Conservation (phyloP, 164 flowering plant species). For the Sextonia rubra region DNA sequence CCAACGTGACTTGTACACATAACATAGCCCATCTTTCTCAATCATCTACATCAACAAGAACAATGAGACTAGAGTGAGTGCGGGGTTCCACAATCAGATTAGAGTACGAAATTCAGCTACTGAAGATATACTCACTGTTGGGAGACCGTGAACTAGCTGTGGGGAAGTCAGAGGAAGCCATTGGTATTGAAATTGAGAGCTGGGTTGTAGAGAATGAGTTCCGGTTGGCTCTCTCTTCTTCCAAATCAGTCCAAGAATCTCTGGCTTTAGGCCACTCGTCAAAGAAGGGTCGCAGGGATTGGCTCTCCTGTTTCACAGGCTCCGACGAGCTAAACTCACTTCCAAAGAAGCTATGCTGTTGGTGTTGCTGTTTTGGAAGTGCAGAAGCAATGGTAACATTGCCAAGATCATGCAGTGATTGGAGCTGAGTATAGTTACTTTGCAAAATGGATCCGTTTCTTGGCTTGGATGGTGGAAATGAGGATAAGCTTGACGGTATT, state of each 20-base stretch:
- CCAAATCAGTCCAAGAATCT: conserved; percentile 42
- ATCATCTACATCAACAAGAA: conserved; percentile 29
- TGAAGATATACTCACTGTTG: conserved; percentile 37
- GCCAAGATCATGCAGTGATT: conserved; percentile 27
- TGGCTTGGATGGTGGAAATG: conserved; percentile 38
- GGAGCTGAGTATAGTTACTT: conserved; percentile 36
- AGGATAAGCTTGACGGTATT: conserved; percentile 46
- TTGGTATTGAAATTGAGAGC: conserved; percentile 72
- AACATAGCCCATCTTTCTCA: conserved; percentile 9
- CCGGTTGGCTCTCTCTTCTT: conserved; percentile 26
- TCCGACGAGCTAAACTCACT: conserved; percentile 38
- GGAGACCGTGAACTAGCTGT: conserved; percentile 54
- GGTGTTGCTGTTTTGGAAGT: conserved; percentile 34
- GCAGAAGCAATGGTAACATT: conserved; percentile 15
- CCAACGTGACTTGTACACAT: neutral
- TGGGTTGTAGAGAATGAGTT: conserved; percentile 68
- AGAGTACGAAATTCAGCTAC: neutral
- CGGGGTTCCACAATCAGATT: neutral
- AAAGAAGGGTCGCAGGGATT: conserved; percentile 65
- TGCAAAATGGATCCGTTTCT: conserved; percentile 43
- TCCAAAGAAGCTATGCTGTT: conserved; percentile 50
- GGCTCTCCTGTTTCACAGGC: conserved; percentile 50
- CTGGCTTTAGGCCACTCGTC: conserved; percentile 66
- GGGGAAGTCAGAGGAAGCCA: conserved; percentile 34
- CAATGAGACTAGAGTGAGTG: neutral